Evolutionary conservation across 2,329 filamentous ascomycete genomes (phyloP).

Genomic region (Pseudogymnoascus sp.): DNA sequence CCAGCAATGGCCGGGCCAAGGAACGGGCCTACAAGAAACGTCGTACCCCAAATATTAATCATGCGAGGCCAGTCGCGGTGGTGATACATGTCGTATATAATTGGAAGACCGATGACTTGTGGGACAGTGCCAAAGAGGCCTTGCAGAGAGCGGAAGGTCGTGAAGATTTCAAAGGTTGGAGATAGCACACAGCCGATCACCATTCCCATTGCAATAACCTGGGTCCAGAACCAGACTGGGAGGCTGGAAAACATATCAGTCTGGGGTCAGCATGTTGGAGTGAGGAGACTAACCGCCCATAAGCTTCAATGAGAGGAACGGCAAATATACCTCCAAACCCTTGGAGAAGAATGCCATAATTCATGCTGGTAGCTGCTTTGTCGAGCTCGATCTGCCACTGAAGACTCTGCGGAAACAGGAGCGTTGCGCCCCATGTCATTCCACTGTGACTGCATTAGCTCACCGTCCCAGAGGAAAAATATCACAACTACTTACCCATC

Average conservation of each 20-base stretch:
- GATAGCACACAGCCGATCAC: slow-evolving; percentile 33
- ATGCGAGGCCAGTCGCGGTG: slow-evolving; percentile 29
- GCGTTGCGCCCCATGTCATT: slow-evolving; percentile 34
- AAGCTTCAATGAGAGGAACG: slow-evolving; percentile 31
- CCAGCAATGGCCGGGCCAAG: slow-evolving; percentile 30
- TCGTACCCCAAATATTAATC: slow-evolving; percentile 33
- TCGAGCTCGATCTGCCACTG: slow-evolving; percentile 28
- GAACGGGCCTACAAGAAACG: slow-evolving; percentile 31
- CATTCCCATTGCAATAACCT: slow-evolving; percentile 31
- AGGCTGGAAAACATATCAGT: slow-evolving; percentile 24
- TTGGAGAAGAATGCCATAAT: slow-evolving; percentile 32
- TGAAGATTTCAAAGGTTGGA: slow-evolving; percentile 31
- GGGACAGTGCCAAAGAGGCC: slow-evolving; percentile 32
- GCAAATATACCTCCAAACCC: slow-evolving; percentile 31
- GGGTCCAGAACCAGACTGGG: slow-evolving; percentile 35
- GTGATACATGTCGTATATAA: slow-evolving; percentile 32
- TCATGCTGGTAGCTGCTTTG: slow-evolving; percentile 31
- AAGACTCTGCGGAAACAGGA: slow-evolving; percentile 30
- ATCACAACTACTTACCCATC: background rate
- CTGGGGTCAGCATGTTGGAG: background rate
- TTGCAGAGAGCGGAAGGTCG: slow-evolving; percentile 30
- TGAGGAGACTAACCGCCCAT: slow-evolving; percentile 29
- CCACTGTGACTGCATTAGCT: slow-evolving; percentile 18
- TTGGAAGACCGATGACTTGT: slow-evolving; percentile 32
- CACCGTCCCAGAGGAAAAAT: background rate